Evolutionary conservation across 2,329 filamentous ascomycete genomes (phyloP), one percentile per base, ranked within the genome.

Genomic region (Diaporthe humulicola): DNA sequence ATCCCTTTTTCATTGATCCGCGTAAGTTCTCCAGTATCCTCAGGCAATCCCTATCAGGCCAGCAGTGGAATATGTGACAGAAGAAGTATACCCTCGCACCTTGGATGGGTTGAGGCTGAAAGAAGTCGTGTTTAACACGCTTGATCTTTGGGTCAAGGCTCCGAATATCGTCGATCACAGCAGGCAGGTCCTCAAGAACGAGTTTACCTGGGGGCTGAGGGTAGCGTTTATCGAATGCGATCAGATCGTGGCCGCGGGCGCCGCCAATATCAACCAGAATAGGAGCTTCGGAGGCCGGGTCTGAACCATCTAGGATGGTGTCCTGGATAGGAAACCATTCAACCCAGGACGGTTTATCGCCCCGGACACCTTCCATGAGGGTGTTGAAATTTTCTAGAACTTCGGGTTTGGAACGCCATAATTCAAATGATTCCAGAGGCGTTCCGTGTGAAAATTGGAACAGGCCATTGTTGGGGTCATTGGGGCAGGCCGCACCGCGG

Each of bases 271-370:
- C 38, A 14, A 64, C 58, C 58, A 64, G 58, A 45, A 42, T 5
- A 1, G 58, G 58, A n/a, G 58, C 40, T 10, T 64, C 38, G 9
- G 38, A 64, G 17, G 58, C 40, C 10, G 58, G 38, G 17, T 45
- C 40, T 12, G 25, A 45, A 14, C 58, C 58, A 10, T 38, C 14
- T 6, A 61, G 58, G 38, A 61, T 61, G 38, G 3, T 30, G 8
- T 61, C 58, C 14, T 61, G 58, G 4, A 61, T 42, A n/a, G 58
- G 58, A 7, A 61, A 61, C 58, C 58, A 64, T 15, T 64, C 58
- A 25, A 45, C 38, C 38, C 58, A 64, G 25, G 38, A 64, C 2
- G 25, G 58, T 40, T 64, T 64, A 10, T 64, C 58, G 2, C n/a
- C 58, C 2, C 58, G n/a, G n/a, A 61, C 58, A 25, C 58, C 58